Conservation (phyloP, 176 grass and related monocot genomes). For the Paspalum notatum region DNA sequence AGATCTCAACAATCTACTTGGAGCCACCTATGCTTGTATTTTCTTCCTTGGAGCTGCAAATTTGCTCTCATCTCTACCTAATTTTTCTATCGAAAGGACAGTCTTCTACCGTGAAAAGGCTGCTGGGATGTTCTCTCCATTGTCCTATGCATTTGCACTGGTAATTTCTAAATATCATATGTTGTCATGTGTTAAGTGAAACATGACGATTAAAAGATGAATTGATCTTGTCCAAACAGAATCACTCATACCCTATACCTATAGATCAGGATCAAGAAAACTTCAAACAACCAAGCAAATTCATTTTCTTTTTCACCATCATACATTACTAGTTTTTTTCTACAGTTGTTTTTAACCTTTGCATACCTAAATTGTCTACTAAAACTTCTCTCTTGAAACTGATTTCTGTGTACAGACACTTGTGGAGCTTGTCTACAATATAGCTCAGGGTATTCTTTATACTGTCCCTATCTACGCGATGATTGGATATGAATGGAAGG, state of each 20-base stretch:
- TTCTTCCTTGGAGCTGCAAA: constrained; percentile 85
- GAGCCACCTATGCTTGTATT: constrained; percentile 72
- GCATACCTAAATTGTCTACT: neutral
- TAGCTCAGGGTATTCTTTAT: constrained; percentile 58
- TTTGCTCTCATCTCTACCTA: constrained; percentile 58
- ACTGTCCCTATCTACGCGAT: constrained; percentile 65
- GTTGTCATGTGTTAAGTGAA: constrained; percentile 9
- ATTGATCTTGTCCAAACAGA: neutral
- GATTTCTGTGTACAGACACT: constrained; percentile 44
- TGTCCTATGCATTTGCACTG: constrained; percentile 83
- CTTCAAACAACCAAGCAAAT: neutral
- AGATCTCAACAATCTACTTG: constrained; percentile 65
- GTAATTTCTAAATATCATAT: constrained; percentile 45
- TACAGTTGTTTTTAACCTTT: neutral
- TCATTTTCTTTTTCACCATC: neutral
- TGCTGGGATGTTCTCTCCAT: constrained; percentile 91
- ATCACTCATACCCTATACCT: neutral
- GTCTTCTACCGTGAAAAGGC: constrained; percentile 94
- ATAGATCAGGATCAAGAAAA: neutral
- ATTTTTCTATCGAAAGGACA: constrained; percentile 70
- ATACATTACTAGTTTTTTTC: neutral
- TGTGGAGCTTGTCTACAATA: constrained; percentile 77
- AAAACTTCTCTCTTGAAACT: constrained; percentile 13
- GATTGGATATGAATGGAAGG: constrained; percentile 77
- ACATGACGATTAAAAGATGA: neutral